These are phyloP conservation scores for Akanthomyces uredinophilus DNA, from an alignment of 2,329 filamentous ascomycete genomes.

Conservation along the genomic window DNA sequence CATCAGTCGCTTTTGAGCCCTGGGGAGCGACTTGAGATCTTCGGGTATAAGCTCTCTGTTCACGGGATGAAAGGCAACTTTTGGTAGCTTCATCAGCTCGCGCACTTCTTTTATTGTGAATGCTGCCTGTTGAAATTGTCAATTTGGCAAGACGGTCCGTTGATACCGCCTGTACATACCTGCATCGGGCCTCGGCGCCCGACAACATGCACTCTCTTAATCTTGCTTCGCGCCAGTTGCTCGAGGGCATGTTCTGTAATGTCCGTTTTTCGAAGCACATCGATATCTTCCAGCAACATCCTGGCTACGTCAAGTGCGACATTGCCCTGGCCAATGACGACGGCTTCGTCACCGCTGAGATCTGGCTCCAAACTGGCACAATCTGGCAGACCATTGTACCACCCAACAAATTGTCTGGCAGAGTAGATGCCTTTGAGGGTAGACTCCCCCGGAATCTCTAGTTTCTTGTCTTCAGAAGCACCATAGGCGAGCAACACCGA, in stretches of 20 bases:
- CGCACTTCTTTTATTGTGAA: slow-evolving; percentile 95
- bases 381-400: slow-evolving; percentile 95
- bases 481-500: slow-evolving; percentile 91
- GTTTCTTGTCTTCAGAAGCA: slow-evolving; percentile 72
- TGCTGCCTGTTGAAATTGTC: slow-evolving; percentile 54
- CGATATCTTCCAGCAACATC: slow-evolving; percentile 72
- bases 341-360: slow-evolving; percentile 73
- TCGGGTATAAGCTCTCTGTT: slow-evolving; percentile 61
- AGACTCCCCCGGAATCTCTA: slow-evolving; percentile 77
- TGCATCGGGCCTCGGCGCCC: slow-evolving; percentile 86
- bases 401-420: slow-evolving; percentile 89
- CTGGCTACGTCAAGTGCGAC: slow-evolving; percentile 91
- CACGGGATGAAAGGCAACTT: slow-evolving; percentile 67
- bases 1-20: slow-evolving; percentile 70
- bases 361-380: slow-evolving; percentile 68
- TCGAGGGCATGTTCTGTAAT: slow-evolving; percentile 82
- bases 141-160: not conserved
- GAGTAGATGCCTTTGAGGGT: slow-evolving; percentile 71
- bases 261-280: slow-evolving; percentile 73
- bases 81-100: slow-evolving; percentile 74
- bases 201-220: slow-evolving; percentile 80
- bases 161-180: slow-evolving; percentile 38
- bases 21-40: slow-evolving; percentile 63
- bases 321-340: slow-evolving; percentile 92
- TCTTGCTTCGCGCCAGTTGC: slow-evolving; percentile 62